A percentile compares a stretch with the other conserved stretches of the same genome.
These are phyloP conservation scores for Onygena corvina DNA, from an alignment of 2,329 filamentous ascomycete genomes.

Conservation along the genomic window DNA sequence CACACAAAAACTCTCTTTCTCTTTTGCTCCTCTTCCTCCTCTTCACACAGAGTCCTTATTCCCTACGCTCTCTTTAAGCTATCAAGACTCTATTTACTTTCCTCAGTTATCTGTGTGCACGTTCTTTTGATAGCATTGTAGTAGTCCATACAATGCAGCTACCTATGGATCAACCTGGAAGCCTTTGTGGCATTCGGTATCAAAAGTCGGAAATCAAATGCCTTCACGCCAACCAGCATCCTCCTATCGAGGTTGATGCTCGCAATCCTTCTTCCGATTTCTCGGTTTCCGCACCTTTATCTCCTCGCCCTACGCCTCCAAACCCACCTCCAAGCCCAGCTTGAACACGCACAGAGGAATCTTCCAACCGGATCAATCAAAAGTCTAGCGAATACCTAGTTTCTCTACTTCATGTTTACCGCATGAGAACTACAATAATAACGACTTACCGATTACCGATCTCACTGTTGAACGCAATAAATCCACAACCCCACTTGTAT, in stretches of 20 bases:
- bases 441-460: too few species aligned
- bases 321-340: slow-evolving; percentile 32
- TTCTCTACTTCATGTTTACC: too few species aligned
- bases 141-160: neutral
- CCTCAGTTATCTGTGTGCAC: neutral
- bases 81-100: neutral
- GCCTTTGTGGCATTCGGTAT: neutral
- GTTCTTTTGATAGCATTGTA: too few species aligned
- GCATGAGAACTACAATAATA: too few species aligned
- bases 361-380: too few species aligned
- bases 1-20: neutral
- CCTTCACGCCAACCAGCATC: neutral
- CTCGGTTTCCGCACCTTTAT: slow-evolving; percentile 19
- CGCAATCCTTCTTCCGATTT: neutral
- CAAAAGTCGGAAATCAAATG: neutral
- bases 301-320: slow-evolving; percentile 27
- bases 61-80: neutral
- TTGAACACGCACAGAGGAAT: slow-evolving; percentile 11
- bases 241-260: neutral
- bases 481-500: too few species aligned
- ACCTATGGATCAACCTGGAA: neutral
- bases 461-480: too few species aligned
- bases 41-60: neutral
- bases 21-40: neutral
- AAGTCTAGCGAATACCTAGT: too few species aligned